phyloP scores from a whole-genome alignment of 2,329 filamentous ascomycete genomes.

The Phyllosticta citribraziliensis region DNA sequence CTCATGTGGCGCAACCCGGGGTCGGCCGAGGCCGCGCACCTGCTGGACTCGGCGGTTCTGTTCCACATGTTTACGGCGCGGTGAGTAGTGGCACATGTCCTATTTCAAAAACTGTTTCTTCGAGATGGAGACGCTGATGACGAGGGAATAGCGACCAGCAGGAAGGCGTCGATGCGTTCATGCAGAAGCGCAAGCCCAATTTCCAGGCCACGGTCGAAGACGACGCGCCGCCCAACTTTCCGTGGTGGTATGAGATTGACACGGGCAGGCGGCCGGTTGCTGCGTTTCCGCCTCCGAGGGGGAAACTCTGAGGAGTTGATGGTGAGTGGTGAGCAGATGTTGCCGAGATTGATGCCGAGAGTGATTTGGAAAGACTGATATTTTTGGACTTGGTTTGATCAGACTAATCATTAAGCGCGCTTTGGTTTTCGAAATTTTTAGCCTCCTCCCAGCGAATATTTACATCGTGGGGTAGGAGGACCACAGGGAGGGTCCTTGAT shows the following conservation, averaged over 20 bases:
- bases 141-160: background rate
- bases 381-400: background rate
- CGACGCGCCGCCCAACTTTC: conserved; percentile 11
- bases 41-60: conserved; percentile 10
- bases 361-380: background rate
- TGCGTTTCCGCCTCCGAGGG: background rate
- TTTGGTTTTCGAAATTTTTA: background rate
- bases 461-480: too few species aligned
- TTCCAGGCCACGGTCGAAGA: conserved; percentile 11
- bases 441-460: too few species aligned
- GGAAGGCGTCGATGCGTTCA: conserved; percentile 9
- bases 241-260: conserved; percentile 10
- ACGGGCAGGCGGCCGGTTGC: background rate
- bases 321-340: background rate
- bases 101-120: too few species aligned
- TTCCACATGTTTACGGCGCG: conserved; percentile 3
- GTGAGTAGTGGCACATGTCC: too few species aligned
- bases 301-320: background rate
- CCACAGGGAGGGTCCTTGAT: too few species aligned
- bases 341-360: background rate
- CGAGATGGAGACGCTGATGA: too few species aligned
- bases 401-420: background rate
- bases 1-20: conserved; percentile 11
- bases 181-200: conserved; percentile 10
- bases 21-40: conserved; percentile 10